phyloP scores from a whole-genome alignment of 345 rosid species.

The Tarenaya hassleriana region DNA sequence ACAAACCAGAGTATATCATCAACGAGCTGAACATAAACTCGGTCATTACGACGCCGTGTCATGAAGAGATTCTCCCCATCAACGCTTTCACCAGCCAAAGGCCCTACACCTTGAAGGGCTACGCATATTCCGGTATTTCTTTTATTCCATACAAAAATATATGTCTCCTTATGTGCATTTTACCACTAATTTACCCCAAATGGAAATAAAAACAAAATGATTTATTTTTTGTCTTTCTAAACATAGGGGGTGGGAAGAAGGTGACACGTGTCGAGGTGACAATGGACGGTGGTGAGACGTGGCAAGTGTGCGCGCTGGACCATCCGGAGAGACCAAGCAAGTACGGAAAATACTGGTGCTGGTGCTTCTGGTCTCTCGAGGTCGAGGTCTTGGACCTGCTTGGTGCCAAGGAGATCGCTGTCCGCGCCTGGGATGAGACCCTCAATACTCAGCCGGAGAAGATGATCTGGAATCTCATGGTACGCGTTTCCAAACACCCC shows the following conservation, averaged over 20 bases:
- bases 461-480: constrained; percentile 93
- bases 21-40: constrained; percentile 92
- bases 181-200: too few species aligned
- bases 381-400: constrained; percentile 72
- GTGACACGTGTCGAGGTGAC: constrained; percentile 92
- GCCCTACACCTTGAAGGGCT: constrained; percentile 72
- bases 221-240: too few species aligned
- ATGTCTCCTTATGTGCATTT: too few species aligned
- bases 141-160: background rate
- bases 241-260: constrained; percentile 87
- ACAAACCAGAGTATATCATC: constrained; percentile 77
- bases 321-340: constrained; percentile 65
- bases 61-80: constrained; percentile 75
- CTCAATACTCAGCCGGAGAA: constrained; percentile 88
- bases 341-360: constrained; percentile 78
- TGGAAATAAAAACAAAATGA: constrained; percentile 26
- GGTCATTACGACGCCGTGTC: constrained; percentile 76
- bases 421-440: constrained; percentile 93
- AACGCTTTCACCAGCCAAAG: constrained; percentile 81
- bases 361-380: constrained; percentile 92
- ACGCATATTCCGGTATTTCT: constrained; percentile 76
- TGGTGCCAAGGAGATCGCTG: constrained; percentile 74
- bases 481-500: constrained; percentile 23
- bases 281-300: constrained; percentile 79
- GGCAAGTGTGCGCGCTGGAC: constrained; percentile 68